phyloP scores from a whole-genome alignment of 2,329 filamentous ascomycete species.

The Rhynchosporium agropyri region DNA sequence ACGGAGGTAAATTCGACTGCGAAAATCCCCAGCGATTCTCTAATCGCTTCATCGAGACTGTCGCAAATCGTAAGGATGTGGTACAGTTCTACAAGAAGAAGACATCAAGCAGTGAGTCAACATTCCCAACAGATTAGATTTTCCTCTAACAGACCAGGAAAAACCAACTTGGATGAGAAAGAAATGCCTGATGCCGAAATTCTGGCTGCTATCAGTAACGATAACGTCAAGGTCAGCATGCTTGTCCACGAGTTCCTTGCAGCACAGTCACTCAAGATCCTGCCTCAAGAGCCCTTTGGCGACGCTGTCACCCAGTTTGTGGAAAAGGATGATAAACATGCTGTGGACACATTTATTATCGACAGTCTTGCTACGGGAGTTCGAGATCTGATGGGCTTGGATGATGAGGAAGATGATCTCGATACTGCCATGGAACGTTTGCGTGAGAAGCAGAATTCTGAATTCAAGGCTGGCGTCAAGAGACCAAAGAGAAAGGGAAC shows the following conservation, averaged over 20 bases:
- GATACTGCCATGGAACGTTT: conserved; percentile 74
- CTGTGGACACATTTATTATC: conserved; percentile 79
- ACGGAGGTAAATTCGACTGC: conserved; percentile 83
- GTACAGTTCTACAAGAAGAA: conserved; percentile 94
- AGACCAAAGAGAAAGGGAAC: conserved; percentile 56
- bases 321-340: conserved; percentile 91
- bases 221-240: conserved; percentile 84
- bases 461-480: conserved; percentile 66
- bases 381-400: conserved; percentile 66
- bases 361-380: conserved; percentile 73
- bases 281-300: conserved; percentile 89
- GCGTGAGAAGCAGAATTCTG: conserved; percentile 68
- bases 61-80: conserved; percentile 93
- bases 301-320: conserved; percentile 94
- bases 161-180: conserved; percentile 48
- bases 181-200: conserved; percentile 67
- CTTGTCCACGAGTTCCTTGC: conserved; percentile 86
- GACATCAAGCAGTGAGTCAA: conserved; percentile 52
- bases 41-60: conserved; percentile 84
- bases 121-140: background rate
- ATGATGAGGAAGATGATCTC: conserved; percentile 71
- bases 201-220: conserved; percentile 63
- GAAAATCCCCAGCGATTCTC: conserved; percentile 97
- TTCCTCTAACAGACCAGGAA: conserved; percentile 39
- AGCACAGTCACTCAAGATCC: conserved; percentile 86